Conservation (phyloP, 2,329 filamentous ascomycete genomes). For the Trichoderma hamatum region DNA sequence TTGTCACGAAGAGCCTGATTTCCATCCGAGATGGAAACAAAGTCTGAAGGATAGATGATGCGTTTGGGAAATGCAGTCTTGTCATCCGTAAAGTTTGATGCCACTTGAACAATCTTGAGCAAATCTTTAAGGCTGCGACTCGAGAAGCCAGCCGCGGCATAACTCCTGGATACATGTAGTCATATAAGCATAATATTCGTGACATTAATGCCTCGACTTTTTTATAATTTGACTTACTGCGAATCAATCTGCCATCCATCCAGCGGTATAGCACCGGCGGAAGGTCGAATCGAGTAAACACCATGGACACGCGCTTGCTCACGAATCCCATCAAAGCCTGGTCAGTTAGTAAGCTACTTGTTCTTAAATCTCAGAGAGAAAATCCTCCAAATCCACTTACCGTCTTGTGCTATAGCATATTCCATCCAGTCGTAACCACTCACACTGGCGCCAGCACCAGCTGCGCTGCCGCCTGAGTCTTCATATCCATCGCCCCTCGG, state of each 20-base stretch:
- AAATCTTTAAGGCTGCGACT: conserved; percentile 36
- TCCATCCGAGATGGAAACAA: conserved; percentile 26
- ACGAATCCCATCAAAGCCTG: conserved; percentile 32
- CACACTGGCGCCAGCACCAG: conserved; percentile 45
- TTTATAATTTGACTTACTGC: conserved; percentile 28
- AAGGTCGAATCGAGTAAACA: conserved; percentile 37
- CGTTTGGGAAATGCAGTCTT: conserved; percentile 24
- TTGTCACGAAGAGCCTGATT: conserved; percentile 27
- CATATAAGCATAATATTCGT: neutral
- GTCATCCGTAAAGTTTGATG: conserved; percentile 26
- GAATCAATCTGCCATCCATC: conserved; percentile 29
- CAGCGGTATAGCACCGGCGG: conserved; percentile 27
- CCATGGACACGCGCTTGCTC: conserved; percentile 35
- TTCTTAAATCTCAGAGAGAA: neutral
- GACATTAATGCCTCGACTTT: no score
- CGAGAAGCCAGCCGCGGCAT: conserved; percentile 33
- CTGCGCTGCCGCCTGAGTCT: conserved; percentile 39
- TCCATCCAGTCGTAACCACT: conserved; percentile 49
- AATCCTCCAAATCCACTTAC: conserved; percentile 33
- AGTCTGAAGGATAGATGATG: conserved; percentile 36
- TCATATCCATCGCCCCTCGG: conserved; percentile 54
- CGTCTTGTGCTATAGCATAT: conserved; percentile 42
- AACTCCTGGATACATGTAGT: conserved; percentile 19
- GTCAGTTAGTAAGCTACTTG: neutral
- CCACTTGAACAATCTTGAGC: conserved; percentile 29